Base-by-base conservation (phyloP, 2,329 filamentous ascomycete species). In the Cadophora sp. region DNA sequence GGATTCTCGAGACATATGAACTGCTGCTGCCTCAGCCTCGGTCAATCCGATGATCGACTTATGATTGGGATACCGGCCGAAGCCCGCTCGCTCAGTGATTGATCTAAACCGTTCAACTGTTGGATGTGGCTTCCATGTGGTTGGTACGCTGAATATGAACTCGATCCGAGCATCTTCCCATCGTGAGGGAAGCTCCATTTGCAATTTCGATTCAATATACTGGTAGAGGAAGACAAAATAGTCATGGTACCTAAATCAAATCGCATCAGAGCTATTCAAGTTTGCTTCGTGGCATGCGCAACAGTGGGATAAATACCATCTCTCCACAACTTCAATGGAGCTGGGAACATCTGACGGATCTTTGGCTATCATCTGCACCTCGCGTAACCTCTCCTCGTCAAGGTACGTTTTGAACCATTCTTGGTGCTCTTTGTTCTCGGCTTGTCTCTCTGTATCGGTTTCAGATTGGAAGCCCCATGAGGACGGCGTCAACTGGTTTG, bases 1-100 rank as follows among this genome's bases (percentile, higher is more conserved):
- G 47, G 64, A 81, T 41, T 79, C 74, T 36, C 75, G 76, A 4
- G 81, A 80, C 0, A 81, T 80, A 73, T 84, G 81, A 0, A 85
- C 82, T 30, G 83, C 84, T 2, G 84, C 83, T 5, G 84, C 84
- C 71, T 85, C 84, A 0, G 84, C 83, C 73, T 86, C 83, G 0
- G 84, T 85, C 18, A 86, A 75, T 0, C 82, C 82, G 59, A 85
- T 82, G 0, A 67, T 75, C 4, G 80, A 78, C 2, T 68, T 74
- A 71, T 85, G 82, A 33, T 75, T 71, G 0, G 69, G 66, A 58
- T 72, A 72, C 18, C 51, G 64, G 14, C 72, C 71, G 66, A 77
- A 76, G 16, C 79, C 76, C 2, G 76, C 77, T 1, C 62, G 56
- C 62, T 74, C 65, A 2, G 80, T 74, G 1, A 78, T 71, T 7